Base-by-base conservation (phyloP, 768 basidiomycete species). In the Suillus subluteus region DNA sequence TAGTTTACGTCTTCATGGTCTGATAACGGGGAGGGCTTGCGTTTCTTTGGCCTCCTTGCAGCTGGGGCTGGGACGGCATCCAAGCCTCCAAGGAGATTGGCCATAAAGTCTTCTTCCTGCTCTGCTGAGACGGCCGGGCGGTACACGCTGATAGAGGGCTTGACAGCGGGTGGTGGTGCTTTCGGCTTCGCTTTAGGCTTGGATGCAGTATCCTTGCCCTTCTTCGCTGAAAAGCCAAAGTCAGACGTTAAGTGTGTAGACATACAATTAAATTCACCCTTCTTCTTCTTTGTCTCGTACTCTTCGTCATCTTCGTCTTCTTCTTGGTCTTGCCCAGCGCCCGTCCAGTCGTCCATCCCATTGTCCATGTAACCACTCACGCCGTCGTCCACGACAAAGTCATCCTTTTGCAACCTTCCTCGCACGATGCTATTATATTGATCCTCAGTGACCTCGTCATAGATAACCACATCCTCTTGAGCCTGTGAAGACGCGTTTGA, bases 341-440 rank as follows among this genome's bases (percentile, higher is more conserved):
- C 85, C 40, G 85, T 87, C 91, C 94, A 98, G 73, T 97, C 96
- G 66, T 99, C 98, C 89, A 95, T 90, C 6, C 98, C 98, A 74
- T 98, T 94, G 80, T 99, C 98, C 76, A 91, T 89, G 72, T 99
- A 99, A 6, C 95, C 98, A 16, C 83, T 86, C 0, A 91, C 86
- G 35, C 95, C 95, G 79, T 99, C 98, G 73, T 99, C 98, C 44
- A 92, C 90, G 23, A 99, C 94, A 68, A 99, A 99, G 76, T 99
- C 98, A 69, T 98, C 95, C 70, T 82, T 82, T 66, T 92, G 89
- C 8, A 98, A 83, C 21, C 98, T 84, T 1, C 89, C 88, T 64
- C 85, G 86, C 6, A 99, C 98, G 64, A 99, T 91, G 23, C 84
- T 82, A 70, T 85, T 87, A 77, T 99, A 99, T 71, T 95, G 90